Percentiles rank a stretch among this genome's conserved stretches.
Evolutionary conservation across 257 asterid species (phyloP).

Genomic region (Nicotiana noctiflora): DNA sequence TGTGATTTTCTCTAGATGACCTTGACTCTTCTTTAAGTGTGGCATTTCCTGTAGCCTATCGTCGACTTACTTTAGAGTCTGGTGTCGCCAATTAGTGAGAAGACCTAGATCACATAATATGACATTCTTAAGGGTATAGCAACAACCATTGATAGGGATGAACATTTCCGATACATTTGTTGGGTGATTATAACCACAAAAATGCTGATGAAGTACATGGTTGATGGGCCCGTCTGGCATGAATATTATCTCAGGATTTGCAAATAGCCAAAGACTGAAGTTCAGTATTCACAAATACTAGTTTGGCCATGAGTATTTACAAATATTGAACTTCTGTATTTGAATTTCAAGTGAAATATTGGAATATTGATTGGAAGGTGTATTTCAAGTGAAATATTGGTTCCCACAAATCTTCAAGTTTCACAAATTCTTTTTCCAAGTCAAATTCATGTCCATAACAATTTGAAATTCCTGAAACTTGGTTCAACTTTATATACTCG

Average conservation of each 20-base stretch:
- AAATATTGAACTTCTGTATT: background rate
- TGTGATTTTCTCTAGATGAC: background rate
- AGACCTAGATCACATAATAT: background rate
- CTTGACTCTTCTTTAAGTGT: background rate
- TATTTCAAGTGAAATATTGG: background rate
- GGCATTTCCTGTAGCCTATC: background rate
- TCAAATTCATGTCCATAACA: background rate
- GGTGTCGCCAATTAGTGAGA: background rate
- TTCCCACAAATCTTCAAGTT: background rate
- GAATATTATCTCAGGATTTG: background rate
- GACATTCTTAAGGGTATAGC: background rate
- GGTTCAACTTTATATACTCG: background rate
- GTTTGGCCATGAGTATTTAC: background rate
- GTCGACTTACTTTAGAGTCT: background rate
- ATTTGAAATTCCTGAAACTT: background rate
- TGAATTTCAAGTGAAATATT: background rate
- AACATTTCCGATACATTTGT: background rate
- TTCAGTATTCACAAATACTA: background rate
- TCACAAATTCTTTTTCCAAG: background rate
- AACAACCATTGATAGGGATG: background rate
- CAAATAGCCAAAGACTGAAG: background rate
- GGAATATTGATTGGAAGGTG: background rate
- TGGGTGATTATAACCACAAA: background rate
- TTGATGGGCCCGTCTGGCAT: background rate
- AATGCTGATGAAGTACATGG: background rate